Conservation (phyloP, 2,329 filamentous ascomycete species). For the Penicillium hordei region DNA sequence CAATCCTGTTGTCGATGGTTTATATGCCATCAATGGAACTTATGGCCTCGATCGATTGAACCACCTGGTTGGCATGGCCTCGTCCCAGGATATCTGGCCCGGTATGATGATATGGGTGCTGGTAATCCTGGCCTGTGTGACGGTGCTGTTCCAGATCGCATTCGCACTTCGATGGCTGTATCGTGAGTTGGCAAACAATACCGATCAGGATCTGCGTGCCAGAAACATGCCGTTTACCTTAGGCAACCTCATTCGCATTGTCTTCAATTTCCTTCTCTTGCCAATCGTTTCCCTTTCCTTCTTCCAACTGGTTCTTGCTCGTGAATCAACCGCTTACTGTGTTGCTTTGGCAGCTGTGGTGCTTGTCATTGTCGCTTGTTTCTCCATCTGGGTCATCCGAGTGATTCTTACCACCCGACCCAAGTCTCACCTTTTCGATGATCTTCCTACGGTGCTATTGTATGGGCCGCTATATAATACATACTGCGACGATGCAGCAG, state of each 20-base stretch:
- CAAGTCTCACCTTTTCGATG: conserved; percentile 86
- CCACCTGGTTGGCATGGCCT: conserved; percentile 77
- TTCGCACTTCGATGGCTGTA: conserved; percentile 77
- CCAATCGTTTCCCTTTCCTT: conserved; percentile 84
- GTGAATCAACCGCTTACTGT: conserved; percentile 65
- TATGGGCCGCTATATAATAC: conserved; percentile 98
- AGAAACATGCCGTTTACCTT: conserved; percentile 89
- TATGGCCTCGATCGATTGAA: conserved; percentile 79
- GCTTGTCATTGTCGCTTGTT: conserved; percentile 68
- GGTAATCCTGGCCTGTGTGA: conserved; percentile 67
- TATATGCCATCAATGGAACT: conserved; percentile 76
- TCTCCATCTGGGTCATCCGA: conserved; percentile 75
- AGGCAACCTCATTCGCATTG: conserved; percentile 76
- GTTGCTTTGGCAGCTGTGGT: conserved; percentile 74
- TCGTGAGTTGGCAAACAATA: conserved; percentile 66
- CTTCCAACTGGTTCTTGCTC: conserved; percentile 82
- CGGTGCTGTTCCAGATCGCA: conserved; percentile 70
- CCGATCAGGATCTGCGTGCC: conserved; percentile 81
- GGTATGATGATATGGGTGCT: conserved; percentile 91
- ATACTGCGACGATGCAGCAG: conserved; percentile 87
- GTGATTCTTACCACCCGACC: conserved; percentile 79
- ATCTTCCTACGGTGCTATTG: conserved; percentile 80
- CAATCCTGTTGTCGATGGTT: conserved; percentile 71
- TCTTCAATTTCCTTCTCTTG: conserved; percentile 89
- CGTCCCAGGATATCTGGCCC: conserved; percentile 81